These are phyloP conservation scores for Nannizzia gypsea DNA, from an alignment of 2,329 filamentous ascomycete species.

Conservation along the genomic window DNA sequence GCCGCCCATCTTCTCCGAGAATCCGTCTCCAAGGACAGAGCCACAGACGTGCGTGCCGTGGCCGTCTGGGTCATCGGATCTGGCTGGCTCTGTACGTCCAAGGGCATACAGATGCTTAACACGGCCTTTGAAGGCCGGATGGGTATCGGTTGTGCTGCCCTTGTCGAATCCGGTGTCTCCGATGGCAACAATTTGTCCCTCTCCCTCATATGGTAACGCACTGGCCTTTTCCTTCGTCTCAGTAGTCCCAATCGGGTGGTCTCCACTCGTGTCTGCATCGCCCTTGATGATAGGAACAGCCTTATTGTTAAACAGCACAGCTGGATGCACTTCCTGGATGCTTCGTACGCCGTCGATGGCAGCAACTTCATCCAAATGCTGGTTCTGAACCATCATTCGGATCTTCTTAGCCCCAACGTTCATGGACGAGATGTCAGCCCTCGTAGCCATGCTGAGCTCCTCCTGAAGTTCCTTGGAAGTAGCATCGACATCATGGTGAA, in stretches of 20 bases:
- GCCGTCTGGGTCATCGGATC: conserved; percentile 13
- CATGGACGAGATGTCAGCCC: conserved; percentile 8
- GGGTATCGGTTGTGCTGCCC: conserved; percentile 11
- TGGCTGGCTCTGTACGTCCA: conserved; percentile 3
- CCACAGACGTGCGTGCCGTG: conserved; percentile 19
- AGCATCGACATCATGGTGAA: conserved; percentile 13
- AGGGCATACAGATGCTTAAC: conserved; percentile 14
- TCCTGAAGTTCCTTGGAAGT: conserved; percentile 6
- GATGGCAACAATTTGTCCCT: conserved; percentile 16
- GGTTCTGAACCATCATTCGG: conserved; percentile 11
- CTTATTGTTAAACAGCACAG: conserved; percentile 16
- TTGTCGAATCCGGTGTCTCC: conserved; percentile 18
- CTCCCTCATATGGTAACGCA: conserved; percentile 10
- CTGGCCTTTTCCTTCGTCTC: conserved; percentile 5
- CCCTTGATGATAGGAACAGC: conserved; percentile 13
- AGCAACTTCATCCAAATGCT: conserved; percentile 14
- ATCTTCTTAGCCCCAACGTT: conserved; percentile 7
- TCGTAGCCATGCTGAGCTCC: conserved; percentile 10
- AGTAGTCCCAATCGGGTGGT: conserved; percentile 2
- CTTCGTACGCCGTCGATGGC: conserved; percentile 13
- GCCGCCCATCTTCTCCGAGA: conserved; percentile 11
- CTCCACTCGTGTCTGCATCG: conserved; percentile 6
- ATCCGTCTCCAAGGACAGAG: conserved; percentile 16
- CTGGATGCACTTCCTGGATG: conserved; percentile 13
- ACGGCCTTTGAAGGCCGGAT: conserved; percentile 15